Percentiles rank a stretch among this genome's conserved stretches.
phyloP scores from a whole-genome alignment of 108 stramenopile species.

The Skeletonema grethae region DNA sequence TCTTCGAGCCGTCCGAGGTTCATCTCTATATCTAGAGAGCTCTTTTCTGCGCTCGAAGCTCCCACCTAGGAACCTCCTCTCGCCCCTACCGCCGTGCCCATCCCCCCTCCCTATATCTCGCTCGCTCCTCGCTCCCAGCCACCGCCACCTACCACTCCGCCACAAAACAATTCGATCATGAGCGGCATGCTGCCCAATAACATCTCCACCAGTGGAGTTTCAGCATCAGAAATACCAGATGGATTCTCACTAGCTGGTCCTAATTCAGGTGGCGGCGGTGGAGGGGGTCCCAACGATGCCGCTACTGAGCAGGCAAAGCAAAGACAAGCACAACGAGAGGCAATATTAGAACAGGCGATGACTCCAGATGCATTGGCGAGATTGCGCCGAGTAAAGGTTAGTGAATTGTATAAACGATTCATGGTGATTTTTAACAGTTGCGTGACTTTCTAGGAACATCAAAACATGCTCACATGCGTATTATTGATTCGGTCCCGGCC shows the following conservation, averaged over 20 bases:
- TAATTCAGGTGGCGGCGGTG: too few relatives aligned
- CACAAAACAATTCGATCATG: conserved; percentile 10
- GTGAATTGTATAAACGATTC: not conserved
- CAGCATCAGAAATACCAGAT: conserved; percentile 54
- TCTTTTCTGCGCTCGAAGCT: too few relatives aligned
- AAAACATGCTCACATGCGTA: not conserved
- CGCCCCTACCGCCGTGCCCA: too few relatives aligned
- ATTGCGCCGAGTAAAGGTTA: conserved; percentile 71
- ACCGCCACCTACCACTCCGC: too few relatives aligned
- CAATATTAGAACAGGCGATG: conserved; percentile 81
- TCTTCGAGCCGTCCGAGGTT: too few relatives aligned
- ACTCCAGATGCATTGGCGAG: conserved; percentile 80
- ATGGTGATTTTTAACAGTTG: not conserved
- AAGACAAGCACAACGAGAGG: conserved; percentile 67
- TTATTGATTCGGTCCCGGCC: not conserved
- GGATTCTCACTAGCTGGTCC: conserved; percentile 48
- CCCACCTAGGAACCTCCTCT: too few relatives aligned
- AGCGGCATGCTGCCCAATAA: conserved; percentile 26
- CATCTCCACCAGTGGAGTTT: conserved; percentile 20
- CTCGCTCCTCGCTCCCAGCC: too few relatives aligned
- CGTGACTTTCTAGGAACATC: not conserved
- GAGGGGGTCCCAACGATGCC: conserved; percentile 5
- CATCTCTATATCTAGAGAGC: too few relatives aligned
- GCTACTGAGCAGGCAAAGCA: conserved; percentile 31
- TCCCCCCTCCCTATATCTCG: too few relatives aligned